Conservation (phyloP, 495 filamentous ascomycete species). For the Tirmania nivea region DNA sequence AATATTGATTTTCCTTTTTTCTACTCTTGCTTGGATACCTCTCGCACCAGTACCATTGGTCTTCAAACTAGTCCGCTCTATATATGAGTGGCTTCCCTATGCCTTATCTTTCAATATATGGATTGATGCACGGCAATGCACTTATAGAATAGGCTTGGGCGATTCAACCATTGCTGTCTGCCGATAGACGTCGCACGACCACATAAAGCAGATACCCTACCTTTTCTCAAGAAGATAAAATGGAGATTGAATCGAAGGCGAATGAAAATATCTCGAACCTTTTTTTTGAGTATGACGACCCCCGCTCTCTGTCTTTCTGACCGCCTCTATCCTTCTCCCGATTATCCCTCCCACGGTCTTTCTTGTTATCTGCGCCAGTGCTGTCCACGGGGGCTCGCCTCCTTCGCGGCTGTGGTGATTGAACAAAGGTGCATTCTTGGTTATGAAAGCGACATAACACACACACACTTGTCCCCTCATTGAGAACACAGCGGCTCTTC, state of each 20-base stretch:
- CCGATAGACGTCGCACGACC: not conserved
- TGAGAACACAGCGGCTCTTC: constrained; percentile 79
- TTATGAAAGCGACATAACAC: constrained; percentile 39
- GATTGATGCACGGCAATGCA: not conserved
- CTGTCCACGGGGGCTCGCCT: constrained; percentile 37
- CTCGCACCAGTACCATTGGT: too few relatives aligned
- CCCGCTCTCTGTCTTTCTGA: not conserved
- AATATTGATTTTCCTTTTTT: not conserved
- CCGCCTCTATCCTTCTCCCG: not conserved
- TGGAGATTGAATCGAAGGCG: not conserved
- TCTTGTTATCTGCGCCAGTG: constrained; percentile 24
- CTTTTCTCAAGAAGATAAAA: too few relatives aligned
- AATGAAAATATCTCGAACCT: not conserved
- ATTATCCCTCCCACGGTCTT: not conserved
- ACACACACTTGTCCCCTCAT: constrained; percentile 42
- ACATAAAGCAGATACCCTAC: too few relatives aligned
- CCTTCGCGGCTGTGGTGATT: constrained; percentile 50
- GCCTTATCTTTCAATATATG: not conserved
- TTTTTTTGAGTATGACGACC: not conserved
- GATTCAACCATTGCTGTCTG: too few relatives aligned
- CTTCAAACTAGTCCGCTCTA: too few relatives aligned
- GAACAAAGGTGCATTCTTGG: constrained; percentile 39
- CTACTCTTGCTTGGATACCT: not conserved
- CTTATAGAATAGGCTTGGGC: too few relatives aligned
- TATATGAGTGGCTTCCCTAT: not conserved